A percentile compares a stretch with the other conserved stretches of the same genome.
Evolutionary conservation across 768 basidiomycete genomes (phyloP).

Genomic region (Rhodotorula sphaerocarpa): DNA sequence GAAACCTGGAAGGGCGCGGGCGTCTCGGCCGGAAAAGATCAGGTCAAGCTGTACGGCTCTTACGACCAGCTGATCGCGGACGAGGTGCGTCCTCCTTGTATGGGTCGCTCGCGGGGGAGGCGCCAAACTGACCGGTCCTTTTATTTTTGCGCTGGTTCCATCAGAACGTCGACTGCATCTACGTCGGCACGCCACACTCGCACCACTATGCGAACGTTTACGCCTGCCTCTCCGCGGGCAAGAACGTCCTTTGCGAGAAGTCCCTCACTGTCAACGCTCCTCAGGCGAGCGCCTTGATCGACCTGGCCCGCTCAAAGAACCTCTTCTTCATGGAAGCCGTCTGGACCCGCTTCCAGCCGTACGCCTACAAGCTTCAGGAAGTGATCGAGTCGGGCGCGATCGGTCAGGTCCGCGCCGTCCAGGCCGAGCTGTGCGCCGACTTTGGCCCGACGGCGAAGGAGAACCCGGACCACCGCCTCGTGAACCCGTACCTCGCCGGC

Average conservation of each 20-base stretch:
- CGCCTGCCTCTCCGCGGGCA: conserved; percentile 36
- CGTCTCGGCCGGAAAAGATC: conserved; percentile 33
- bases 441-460: conserved; percentile 32
- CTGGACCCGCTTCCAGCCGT: conserved; percentile 44
- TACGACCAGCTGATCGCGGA: conserved; percentile 40
- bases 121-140: no score
- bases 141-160: neutral
- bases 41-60: conserved; percentile 37
- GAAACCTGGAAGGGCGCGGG: conserved; percentile 38
- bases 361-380: conserved; percentile 40
- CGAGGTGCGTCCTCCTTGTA: neutral
- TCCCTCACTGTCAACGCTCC: conserved; percentile 41
- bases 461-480: conserved; percentile 36
- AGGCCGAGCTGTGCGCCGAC: conserved; percentile 41
- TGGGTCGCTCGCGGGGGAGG: no score
- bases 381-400: conserved; percentile 39
- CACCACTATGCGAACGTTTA: conserved; percentile 41
- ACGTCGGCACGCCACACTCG: conserved; percentile 43
- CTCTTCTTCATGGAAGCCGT: conserved; percentile 45
- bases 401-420: conserved; percentile 40
- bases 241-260: conserved; percentile 44
- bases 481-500: conserved; percentile 42
- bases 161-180: conserved; percentile 42
- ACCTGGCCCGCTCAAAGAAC: conserved; percentile 41
- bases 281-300: conserved; percentile 39